A percentile compares a stretch with the other conserved stretches of the same genome.
Evolutionary conservation across 2,329 filamentous ascomycete species (phyloP).

Genomic region (Pezicula rhizophila): DNA sequence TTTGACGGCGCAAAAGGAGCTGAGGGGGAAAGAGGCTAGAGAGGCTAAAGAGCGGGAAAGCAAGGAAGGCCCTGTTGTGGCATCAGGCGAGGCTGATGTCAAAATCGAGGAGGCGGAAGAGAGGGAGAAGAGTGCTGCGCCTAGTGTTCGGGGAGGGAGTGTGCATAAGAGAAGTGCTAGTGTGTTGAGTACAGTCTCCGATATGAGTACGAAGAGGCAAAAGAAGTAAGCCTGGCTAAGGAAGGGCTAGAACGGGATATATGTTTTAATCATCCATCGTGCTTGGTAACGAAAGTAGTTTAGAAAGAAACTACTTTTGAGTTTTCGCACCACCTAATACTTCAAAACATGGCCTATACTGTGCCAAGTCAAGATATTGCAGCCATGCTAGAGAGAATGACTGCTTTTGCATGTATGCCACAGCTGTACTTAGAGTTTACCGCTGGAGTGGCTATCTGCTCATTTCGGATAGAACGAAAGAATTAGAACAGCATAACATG

Average conservation of each 20-base stretch:
- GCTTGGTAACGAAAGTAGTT: not conserved
- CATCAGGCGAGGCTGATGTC: conserved; percentile 59
- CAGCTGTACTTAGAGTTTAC: no score
- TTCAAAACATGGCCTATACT: no score
- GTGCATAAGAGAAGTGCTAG: conserved; percentile 78
- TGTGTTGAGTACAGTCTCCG: conserved; percentile 65
- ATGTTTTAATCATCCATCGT: not conserved
- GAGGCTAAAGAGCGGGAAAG: conserved; percentile 71
- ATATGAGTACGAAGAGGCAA: conserved; percentile 47
- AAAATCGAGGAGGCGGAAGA: conserved; percentile 35
- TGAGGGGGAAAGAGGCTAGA: conserved; percentile 21
- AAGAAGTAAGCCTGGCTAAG: conserved; percentile 29
- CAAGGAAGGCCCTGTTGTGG: conserved; percentile 58
- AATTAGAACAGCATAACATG: no score
- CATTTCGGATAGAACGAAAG: no score
- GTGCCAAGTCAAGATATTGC: no score
- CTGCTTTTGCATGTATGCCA: no score
- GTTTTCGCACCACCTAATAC: no score
- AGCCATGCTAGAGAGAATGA: no score
- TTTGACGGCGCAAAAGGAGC: conserved; percentile 47
- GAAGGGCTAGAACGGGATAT: not conserved
- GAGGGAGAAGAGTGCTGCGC: conserved; percentile 23
- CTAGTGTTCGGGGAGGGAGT: conserved; percentile 66
- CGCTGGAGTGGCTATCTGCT: no score
- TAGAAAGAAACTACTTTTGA: no score